A percentile compares a stretch with the other conserved stretches of the same genome.
Conservation (phyloP, 805 yeast species). For the Spathaspora sp. region DNA sequence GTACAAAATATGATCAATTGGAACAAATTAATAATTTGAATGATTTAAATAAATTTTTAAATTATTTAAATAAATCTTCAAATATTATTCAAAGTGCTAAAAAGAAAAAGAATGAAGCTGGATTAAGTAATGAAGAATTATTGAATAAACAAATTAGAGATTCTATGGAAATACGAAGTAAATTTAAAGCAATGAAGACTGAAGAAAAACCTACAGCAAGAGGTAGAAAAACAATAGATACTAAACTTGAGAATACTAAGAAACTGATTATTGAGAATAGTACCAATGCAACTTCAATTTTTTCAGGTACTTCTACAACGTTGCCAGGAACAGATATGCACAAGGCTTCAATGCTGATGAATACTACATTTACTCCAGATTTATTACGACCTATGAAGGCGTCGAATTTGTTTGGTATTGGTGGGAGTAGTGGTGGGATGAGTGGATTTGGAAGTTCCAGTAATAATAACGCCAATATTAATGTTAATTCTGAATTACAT, state of each 20-base stretch:
- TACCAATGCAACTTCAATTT: not conserved
- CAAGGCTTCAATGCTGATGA: not conserved
- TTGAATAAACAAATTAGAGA: slow-evolving; percentile 22
- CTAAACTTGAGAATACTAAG: not conserved
- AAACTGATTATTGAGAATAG: not conserved
- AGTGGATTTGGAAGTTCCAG: not conserved
- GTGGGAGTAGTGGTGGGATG: not conserved
- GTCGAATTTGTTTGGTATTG: slow-evolving; percentile 6
- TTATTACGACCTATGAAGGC: slow-evolving; percentile 11
- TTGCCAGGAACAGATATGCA: not conserved
- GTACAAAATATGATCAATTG: slow-evolving; percentile 23
- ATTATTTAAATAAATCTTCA: slow-evolving; percentile 33
- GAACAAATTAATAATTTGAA: slow-evolving; percentile 37
- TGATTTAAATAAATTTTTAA: slow-evolving; percentile 37
- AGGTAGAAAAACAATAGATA: not conserved
- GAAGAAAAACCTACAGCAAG: slow-evolving; percentile 3
- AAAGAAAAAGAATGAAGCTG: slow-evolving; percentile 12
- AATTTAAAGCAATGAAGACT: slow-evolving; percentile 11
- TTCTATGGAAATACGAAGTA: slow-evolving; percentile 17
- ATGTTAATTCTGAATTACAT: not conserved
- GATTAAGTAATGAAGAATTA: slow-evolving; percentile 9
- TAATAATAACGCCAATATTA: not conserved
- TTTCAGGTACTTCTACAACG: not conserved
- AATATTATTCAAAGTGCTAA: slow-evolving; percentile 38
- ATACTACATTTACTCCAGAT: slow-evolving; percentile 8